These are phyloP conservation scores for Sordariomycetes sp. DNA, from an alignment of 2,329 filamentous ascomycete species.

Conservation along the genomic window DNA sequence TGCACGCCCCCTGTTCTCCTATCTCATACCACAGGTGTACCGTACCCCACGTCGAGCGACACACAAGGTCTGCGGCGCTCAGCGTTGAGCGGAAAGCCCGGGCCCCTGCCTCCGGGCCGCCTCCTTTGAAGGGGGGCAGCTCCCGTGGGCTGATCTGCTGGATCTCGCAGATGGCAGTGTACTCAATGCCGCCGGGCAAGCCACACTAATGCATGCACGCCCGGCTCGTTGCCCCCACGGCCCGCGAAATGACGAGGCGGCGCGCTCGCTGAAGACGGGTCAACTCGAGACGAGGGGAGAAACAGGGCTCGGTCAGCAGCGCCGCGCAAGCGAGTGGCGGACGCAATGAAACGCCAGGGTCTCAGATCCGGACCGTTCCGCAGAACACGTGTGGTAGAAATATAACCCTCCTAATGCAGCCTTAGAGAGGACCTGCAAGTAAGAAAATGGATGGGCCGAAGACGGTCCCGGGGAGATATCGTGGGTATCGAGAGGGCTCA, in stretches of 20 bases:
- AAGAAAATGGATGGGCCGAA: neutral
- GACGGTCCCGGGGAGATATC: neutral
- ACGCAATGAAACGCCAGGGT: neutral
- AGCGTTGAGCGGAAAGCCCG: too few species aligned
- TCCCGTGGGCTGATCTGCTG: too few species aligned
- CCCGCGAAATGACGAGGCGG: neutral
- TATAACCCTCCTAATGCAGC: neutral
- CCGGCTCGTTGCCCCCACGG: neutral
- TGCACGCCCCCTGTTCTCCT: neutral
- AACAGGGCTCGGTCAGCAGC: neutral
- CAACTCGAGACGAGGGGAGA: neutral
- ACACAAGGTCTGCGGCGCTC: too few species aligned
- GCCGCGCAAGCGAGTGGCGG: neutral
- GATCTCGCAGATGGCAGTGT: too few species aligned
- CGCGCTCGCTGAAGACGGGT: neutral
- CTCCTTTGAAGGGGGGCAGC: too few species aligned
- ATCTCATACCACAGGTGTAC: neutral
- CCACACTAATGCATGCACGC: neutral
- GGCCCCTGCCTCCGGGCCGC: too few species aligned
- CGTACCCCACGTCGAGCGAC: too few species aligned
- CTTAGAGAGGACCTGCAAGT: neutral
- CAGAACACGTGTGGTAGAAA: neutral
- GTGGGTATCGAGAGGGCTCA: neutral
- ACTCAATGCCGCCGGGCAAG: too few species aligned
- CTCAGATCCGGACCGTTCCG: neutral